Base-by-base conservation (phyloP, 2,329 filamentous ascomycete genomes). In the Talaromyces atroroseus region DNA sequence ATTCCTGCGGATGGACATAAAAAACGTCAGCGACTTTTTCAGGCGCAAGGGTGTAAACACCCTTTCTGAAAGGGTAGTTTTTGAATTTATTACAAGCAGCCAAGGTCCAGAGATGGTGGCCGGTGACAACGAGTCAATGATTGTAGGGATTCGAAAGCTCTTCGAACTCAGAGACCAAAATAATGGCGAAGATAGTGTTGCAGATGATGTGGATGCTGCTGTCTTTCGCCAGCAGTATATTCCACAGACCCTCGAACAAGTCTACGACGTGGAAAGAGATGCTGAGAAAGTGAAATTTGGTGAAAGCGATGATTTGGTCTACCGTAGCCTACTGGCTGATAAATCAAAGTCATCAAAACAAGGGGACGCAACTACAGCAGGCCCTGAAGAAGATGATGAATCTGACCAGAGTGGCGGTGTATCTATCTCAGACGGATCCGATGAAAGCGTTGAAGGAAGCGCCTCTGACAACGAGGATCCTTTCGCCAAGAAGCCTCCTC, bases 151-250 rank as follows among this genome's bases (percentile, higher is more conserved):
- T 18, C 84, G 91, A 61, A 80, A 81, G 54, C 73, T 96, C 3
- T 89, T 89, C 65, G 78, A 82, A 58, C 75, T 78, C 20, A 78
- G 82, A 32, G 76, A 77, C 0, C 59, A 74, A 7, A 77, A 73
- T 1, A 77, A 78, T 1, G 77, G 78, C 48, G 78, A 80, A 4
- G 79, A 82, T 45, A 75, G 74, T 2, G 71, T 68, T 1, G 69
- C 65, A 1, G 80, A 85, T 18, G 87, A 92, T 62, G 84, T 92
- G 10, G 89, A 96, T 65, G 90, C 91, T 57, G 89, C 94, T 62
- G 94, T 97, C 5, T 99, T 96, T 77, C 83, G 92, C 65, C 88
- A 96, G 66, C 90, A 96, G 71, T 99, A 95, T 71, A 97, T 99
- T 52, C 94, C 94, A 0, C 92, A 96, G 72, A 97, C 89, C 0